Evolutionary conservation across 2,329 filamentous ascomycete species (phyloP).

Genomic region (Colletotrichum spaethianum): DNA sequence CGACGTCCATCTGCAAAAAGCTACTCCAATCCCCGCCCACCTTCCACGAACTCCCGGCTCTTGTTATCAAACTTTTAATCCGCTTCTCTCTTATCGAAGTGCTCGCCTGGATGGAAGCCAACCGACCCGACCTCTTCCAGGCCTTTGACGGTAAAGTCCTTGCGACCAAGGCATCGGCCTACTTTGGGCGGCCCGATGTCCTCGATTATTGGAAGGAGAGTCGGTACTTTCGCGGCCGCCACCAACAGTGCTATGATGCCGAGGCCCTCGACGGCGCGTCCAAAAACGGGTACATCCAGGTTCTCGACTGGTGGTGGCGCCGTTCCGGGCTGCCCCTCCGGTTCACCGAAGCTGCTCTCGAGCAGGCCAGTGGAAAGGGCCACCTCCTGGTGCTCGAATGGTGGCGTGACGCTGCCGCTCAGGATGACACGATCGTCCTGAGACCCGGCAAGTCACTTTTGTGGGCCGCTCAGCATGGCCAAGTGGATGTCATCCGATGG

Average conservation of each 20-base stretch:
- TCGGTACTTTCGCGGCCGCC: conserved; percentile 85
- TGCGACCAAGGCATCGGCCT: conserved; percentile 88
- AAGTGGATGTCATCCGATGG: conserved; percentile 84
- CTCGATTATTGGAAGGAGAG: conserved; percentile 93
- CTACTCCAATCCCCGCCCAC: conserved; percentile 79
- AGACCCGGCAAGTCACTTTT: conserved; percentile 89
- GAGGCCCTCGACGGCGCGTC: conserved; percentile 92
- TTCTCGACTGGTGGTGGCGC: conserved; percentile 93
- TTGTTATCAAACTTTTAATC: conserved; percentile 90
- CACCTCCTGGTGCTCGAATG: conserved; percentile 91
- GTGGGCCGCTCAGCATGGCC: conserved; percentile 86
- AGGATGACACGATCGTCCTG: conserved; percentile 72
- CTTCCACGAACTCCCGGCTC: conserved; percentile 79
- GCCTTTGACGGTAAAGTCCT: conserved; percentile 88
- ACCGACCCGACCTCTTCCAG: conserved; percentile 77
- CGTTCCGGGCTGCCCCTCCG: conserved; percentile 82
- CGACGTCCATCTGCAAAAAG: conserved; percentile 80
- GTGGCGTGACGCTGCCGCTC: conserved; percentile 83
- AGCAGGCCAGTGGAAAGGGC: conserved; percentile 88
- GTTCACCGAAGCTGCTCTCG: conserved; percentile 89
- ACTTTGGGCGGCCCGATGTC: conserved; percentile 87
- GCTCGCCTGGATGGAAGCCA: conserved; percentile 76
- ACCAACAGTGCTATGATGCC: conserved; percentile 75
- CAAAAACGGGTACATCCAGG: conserved; percentile 85
- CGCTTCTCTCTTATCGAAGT: conserved; percentile 89